phyloP scores from a whole-genome alignment of 768 basidiomycete species.

The Leucosporidium creatinivorum region DNA sequence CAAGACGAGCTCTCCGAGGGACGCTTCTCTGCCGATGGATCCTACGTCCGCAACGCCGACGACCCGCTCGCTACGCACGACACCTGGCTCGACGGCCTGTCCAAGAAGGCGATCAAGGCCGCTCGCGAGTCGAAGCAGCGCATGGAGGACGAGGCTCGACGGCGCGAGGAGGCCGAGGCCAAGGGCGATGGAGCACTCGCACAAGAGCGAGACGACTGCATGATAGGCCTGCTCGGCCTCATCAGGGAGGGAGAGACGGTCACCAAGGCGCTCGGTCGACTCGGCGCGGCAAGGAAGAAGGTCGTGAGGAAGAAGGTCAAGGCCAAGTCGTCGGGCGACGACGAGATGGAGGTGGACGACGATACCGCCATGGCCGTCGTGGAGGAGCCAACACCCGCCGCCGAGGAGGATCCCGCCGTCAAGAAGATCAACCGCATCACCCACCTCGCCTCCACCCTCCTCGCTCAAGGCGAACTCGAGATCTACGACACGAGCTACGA shows the following conservation, averaged over 20 bases:
- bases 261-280: conserved; percentile 74
- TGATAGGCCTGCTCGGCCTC: conserved; percentile 54
- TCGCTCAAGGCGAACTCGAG: conserved; percentile 71
- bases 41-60: conserved; percentile 64
- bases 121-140: conserved; percentile 68
- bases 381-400: not conserved
- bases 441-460: conserved; percentile 75
- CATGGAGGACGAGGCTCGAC: conserved; percentile 70
- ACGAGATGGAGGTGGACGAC: conserved; percentile 54
- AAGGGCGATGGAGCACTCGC: conserved; percentile 46
- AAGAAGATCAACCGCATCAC: conserved; percentile 64
- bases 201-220: conserved; percentile 45
- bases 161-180: conserved; percentile 60
- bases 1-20: conserved; percentile 98
- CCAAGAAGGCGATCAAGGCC: conserved; percentile 74
- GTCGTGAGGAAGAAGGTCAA: conserved; percentile 36
- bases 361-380: conserved; percentile 1
- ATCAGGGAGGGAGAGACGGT: conserved; percentile 87
- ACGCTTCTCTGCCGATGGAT: conserved; percentile 86
- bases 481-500: conserved; percentile 81
- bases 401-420: conserved; percentile 11
- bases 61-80: conserved; percentile 91
- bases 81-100: conserved; percentile 83
- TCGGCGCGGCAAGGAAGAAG: conserved; percentile 50
- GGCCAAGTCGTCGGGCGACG: conserved; percentile 19